Evolutionary conservation across 768 basidiomycete genomes (phyloP), one percentile per base, ranked within the genome.

Genomic region (Dacryopinax primogenitus): DNA sequence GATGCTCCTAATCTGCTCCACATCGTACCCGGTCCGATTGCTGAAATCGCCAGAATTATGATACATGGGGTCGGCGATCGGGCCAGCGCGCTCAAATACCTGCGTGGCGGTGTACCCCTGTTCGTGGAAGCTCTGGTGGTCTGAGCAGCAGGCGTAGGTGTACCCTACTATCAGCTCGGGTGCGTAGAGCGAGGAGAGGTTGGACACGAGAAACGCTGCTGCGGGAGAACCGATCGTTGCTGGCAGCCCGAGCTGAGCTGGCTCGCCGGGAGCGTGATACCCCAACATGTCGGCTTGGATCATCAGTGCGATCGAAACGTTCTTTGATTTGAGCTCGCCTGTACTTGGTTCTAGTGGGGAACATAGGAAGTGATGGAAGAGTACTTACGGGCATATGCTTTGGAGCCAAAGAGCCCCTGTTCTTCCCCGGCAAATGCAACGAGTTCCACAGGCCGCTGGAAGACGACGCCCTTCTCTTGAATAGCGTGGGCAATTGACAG

Each of bases 251-350:
- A 96, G 81, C 72, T 96, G 93, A 1, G 82, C 73, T 13, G 90
- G 89, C 76, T 96, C 93, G 30, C 81, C 82, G 0, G 84, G 83
- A 21, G 78, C 84, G 67, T 85, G 90, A 73, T 92, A 95, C 0
- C 84, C 93, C 41, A 90, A 80, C 93, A 95, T 95, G 70, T 96
- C 93, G 0, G 89, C 89, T 74, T 95, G 93, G 62, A 94, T 79
- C 83, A 94, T 90, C 34, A 95, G 72, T 0, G 87, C 83, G 51
- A 95, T 76, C 68, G 90, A 86, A 28, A 84, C 85, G 65, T 82
- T 77, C 21, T 74, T 74, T 32, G 74, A 75, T 64, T 83, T 79
- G 71, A 93, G 72, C 70, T 86, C 78, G 23, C 77, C 88, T 90
- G 69, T 1, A 28, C 12, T 21, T 62, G 62, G 44, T 35, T 11